Conservation (phyloP, 148 eudicot genomes). For the Cornus suecica region DNA sequence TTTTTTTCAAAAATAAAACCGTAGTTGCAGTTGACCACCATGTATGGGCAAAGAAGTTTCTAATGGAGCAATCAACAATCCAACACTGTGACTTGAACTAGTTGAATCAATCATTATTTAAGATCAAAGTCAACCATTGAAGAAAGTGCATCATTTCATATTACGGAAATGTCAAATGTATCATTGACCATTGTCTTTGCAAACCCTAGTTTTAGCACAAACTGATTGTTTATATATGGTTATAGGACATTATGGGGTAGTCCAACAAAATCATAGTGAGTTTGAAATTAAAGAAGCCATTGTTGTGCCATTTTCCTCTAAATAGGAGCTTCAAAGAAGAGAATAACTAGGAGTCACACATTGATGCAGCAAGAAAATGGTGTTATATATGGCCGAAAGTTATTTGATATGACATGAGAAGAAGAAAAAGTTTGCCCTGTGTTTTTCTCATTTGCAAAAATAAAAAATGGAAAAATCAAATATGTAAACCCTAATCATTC, state of each 20-base stretch:
- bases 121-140: background rate
- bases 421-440: background rate
- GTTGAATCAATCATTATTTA: slow-evolving; percentile 6
- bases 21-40: background rate
- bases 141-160: slow-evolving; percentile 6
- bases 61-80: slow-evolving; percentile 11
- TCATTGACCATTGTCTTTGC: background rate
- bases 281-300: background rate
- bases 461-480: no score
- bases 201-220: background rate
- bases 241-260: background rate
- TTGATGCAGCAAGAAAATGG: background rate
- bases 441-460: no score
- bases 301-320: background rate
- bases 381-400: background rate
- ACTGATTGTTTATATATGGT: background rate
- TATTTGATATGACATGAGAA: background rate
- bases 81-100: background rate
- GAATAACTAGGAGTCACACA: background rate
- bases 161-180: background rate
- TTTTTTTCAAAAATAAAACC: background rate
- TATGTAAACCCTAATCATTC: no score
- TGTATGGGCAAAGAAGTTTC: slow-evolving; percentile 10
- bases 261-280: background rate
- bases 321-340: background rate